phyloP scores from a whole-genome alignment of 352 stramenopile species.

The Phytophthora sp. region DNA sequence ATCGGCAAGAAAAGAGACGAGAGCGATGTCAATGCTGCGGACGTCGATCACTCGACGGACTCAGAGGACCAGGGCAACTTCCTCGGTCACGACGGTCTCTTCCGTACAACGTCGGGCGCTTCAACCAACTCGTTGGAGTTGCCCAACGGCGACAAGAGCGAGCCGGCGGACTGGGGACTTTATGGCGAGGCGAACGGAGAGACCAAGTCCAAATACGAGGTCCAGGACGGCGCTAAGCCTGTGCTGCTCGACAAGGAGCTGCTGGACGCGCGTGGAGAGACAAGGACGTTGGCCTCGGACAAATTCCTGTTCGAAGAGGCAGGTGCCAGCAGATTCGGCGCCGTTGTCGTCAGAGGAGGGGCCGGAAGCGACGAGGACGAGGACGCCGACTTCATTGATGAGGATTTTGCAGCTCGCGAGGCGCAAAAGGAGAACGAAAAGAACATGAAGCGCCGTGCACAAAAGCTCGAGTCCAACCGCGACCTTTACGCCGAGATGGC shows the following conservation, averaged over 20 bases:
- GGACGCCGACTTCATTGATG: constrained; percentile 61
- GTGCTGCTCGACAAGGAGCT: constrained; percentile 70
- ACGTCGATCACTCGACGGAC: constrained; percentile 34
- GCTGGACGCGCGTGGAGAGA: constrained; percentile 34
- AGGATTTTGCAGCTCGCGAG: constrained; percentile 45
- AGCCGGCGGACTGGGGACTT: constrained; percentile 65
- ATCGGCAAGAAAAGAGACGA: constrained; percentile 23
- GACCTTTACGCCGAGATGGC: constrained; percentile 80
- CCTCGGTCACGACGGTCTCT: constrained; percentile 40
- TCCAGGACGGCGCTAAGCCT: constrained; percentile 40
- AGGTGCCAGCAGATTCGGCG: constrained; percentile 53
- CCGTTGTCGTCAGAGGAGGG: constrained; percentile 48
- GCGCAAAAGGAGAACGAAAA: constrained; percentile 65
- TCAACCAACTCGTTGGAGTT: constrained; percentile 29
- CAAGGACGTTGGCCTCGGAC: constrained; percentile 52
- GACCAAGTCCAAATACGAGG: constrained; percentile 51
- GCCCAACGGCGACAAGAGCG: constrained; percentile 34
- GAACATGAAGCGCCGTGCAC: constrained; percentile 50
- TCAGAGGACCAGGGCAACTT: constrained; percentile 28
- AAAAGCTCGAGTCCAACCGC: constrained; percentile 78
- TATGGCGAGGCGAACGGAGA: constrained; percentile 43
- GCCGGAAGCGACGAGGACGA: constrained; percentile 28
- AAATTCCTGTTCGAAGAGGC: constrained; percentile 69
- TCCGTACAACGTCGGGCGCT: constrained; percentile 44
- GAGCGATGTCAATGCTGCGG: constrained; percentile 22